phyloP scores from a whole-genome alignment of 2,329 filamentous ascomycete genomes.

The Intubia oerlemansii region DNA sequence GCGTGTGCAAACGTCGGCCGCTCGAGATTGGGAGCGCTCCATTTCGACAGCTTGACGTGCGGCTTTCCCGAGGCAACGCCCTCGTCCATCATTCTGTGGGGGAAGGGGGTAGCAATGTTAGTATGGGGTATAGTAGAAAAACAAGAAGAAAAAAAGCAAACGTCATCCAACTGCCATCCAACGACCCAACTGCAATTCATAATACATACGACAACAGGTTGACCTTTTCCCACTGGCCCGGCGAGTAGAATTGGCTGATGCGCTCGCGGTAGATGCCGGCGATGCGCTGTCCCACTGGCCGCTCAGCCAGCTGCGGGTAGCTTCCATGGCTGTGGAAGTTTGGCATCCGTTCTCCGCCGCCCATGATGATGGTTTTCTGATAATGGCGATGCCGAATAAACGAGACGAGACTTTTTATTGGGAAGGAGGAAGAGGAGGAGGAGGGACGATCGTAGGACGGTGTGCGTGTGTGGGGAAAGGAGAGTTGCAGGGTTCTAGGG shows the following conservation, averaged over 20 bases:
- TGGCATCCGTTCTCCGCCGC: conserved; percentile 8
- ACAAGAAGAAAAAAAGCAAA: no score
- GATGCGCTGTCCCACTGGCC: conserved; percentile 10
- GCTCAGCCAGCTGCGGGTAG: conserved; percentile 9
- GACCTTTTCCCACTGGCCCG: conserved; percentile 9
- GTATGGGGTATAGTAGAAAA: no score
- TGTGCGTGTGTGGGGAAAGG: no score
- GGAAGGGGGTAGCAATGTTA: no score
- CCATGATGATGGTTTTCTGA: conserved; percentile 7
- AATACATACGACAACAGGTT: conserved; percentile 10
- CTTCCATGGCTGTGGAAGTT: conserved; percentile 4
- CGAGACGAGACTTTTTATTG: no score
- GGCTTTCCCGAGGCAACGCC: conserved; percentile 43
- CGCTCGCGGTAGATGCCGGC: conserved; percentile 8
- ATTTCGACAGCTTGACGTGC: conserved; percentile 68
- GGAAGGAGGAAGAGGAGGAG: background rate
- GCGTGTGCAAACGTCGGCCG: conserved; percentile 80
- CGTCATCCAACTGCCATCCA: background rate
- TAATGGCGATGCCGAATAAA: background rate
- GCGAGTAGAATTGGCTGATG: conserved; percentile 9
- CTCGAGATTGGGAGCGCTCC: conserved; percentile 57
- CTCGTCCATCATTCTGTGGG: conserved; percentile 53
- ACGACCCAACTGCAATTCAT: no score
- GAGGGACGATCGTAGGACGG: no score
- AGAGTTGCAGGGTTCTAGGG: no score